Conservation (phyloP, 176 grass and related monocot genomes). For the Avena atlantica region DNA sequence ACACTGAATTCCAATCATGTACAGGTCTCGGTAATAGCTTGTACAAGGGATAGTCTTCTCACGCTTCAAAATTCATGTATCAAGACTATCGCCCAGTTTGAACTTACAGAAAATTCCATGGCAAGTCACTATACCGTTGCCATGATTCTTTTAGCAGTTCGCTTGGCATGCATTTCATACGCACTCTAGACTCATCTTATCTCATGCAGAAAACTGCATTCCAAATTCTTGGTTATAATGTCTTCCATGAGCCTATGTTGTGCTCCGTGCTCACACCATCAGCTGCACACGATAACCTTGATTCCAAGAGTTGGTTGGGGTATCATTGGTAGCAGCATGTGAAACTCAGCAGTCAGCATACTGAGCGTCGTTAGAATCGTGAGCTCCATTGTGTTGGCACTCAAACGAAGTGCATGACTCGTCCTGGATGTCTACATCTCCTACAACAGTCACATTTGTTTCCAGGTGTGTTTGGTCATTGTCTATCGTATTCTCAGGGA, state of each 20-base stretch:
- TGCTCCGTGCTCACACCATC: conserved; percentile 36
- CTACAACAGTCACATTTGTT: conserved; percentile 23
- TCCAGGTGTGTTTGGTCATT: conserved; percentile 14
- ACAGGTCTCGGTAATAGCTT: not conserved
- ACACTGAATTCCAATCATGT: not conserved
- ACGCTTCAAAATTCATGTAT: not conserved
- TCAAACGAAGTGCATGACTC: conserved; percentile 49
- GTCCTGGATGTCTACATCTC: conserved; percentile 29
- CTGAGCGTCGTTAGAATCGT: not conserved
- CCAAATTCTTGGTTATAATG: conserved; percentile 38
- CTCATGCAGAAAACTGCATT: conserved; percentile 35
- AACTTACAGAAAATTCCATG: conserved; percentile 16
- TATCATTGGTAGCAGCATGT: conserved; percentile 31
- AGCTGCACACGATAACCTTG: conserved; percentile 16
- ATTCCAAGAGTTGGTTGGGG: not conserved
- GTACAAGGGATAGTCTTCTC: not conserved
- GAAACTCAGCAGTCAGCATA: conserved; percentile 23
- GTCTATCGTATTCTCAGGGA: conserved; percentile 29
- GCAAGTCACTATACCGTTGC: not conserved
- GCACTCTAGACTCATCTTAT: not conserved
- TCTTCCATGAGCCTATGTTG: conserved; percentile 49
- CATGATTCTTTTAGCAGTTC: conserved; percentile 1
- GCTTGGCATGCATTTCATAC: not conserved
- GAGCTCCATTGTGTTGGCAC: conserved; percentile 29
- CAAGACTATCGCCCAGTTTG: not conserved